These are phyloP conservation scores for Aspergillus vadensis DNA, from an alignment of 2,329 filamentous ascomycete genomes.

Conservation along the genomic window DNA sequence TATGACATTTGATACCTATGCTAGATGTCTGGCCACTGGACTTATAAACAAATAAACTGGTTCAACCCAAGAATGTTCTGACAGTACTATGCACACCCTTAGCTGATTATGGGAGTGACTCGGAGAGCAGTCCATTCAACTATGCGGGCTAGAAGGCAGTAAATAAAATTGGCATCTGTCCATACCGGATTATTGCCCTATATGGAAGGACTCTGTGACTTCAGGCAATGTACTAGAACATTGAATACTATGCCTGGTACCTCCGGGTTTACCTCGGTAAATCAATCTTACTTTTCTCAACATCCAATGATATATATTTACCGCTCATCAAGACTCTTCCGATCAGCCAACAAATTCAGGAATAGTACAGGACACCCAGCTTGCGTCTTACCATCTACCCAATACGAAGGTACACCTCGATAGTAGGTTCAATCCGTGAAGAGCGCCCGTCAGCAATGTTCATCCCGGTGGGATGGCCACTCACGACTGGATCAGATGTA, in stretches of 20 bases:
- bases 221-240: not conserved
- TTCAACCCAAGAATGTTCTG: too few species aligned
- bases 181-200: not conserved
- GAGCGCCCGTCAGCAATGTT: not conserved
- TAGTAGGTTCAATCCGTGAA: not conserved
- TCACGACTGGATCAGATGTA: not conserved
- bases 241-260: too few species aligned
- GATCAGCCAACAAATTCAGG: not conserved
- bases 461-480: constrained; percentile 8
- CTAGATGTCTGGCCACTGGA: too few species aligned
- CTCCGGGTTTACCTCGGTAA: too few species aligned
- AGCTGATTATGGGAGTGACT: too few species aligned
- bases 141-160: not conserved
- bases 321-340: not conserved
- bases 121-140: too few species aligned
- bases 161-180: not conserved
- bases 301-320: not conserved
- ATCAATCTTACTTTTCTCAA: not conserved
- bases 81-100: rapidly evolving
- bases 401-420: too few species aligned
- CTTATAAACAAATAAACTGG: too few species aligned
- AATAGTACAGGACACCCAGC: not conserved
- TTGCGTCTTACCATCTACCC: not conserved
- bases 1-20: too few species aligned
- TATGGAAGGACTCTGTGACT: not conserved